Percentiles rank a stretch among this genome's conserved stretches.
phyloP scores from a whole-genome alignment of 306 rosid genomes.

The Mimosa bimucronata region DNA sequence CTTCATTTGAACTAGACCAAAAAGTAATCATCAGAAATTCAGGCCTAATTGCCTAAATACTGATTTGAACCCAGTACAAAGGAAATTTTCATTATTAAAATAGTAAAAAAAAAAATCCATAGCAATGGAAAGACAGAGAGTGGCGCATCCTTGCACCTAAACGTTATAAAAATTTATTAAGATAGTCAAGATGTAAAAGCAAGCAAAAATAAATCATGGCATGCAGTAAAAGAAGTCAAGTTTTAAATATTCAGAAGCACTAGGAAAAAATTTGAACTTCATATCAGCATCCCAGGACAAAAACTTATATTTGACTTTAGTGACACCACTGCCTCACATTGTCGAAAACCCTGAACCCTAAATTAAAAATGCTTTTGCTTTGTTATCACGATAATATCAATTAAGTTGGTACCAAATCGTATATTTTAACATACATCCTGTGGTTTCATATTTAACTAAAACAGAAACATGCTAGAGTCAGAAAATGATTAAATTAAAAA shows the following conservation, averaged over 20 bases:
- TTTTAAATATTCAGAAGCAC: not conserved
- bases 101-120: not conserved
- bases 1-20: constrained; percentile 22
- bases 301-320: not conserved
- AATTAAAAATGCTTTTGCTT: not conserved
- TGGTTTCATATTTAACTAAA: not conserved
- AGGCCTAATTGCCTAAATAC: constrained; percentile 5
- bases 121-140: not conserved
- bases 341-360: not conserved
- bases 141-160: not conserved
- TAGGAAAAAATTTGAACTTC: not conserved
- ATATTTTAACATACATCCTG: not conserved
- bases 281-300: not conserved
- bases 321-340: not conserved
- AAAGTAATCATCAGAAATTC: not conserved
- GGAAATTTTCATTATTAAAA: not conserved
- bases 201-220: not conserved
- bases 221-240: not conserved
- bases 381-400: not conserved
- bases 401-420: not conserved
- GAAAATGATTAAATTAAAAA: not conserved
- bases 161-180: not conserved
- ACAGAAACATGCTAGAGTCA: not conserved
- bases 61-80: constrained; percentile 3
- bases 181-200: not conserved